Evolutionary conservation across 2,329 filamentous ascomycete genomes (phyloP), one percentile per base, ranked within the genome.

Genomic region (Proliferodiscus dingleyae): DNA sequence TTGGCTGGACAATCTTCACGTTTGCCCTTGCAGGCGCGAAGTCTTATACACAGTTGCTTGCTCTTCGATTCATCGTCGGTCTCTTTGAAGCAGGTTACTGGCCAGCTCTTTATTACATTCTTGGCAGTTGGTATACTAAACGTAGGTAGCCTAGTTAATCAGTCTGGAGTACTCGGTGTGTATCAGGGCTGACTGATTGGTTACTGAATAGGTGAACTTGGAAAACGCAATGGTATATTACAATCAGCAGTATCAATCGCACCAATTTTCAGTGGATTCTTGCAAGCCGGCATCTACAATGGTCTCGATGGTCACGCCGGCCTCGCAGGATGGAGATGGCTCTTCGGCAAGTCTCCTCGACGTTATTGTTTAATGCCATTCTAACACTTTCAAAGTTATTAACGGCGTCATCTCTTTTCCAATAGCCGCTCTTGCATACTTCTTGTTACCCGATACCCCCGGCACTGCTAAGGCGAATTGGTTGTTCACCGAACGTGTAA

Each of bases 191-290:
- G 9, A 15, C 30, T 33, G n/a, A 33, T 15, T 10, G 13, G 9
- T 15, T 7, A 33, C 30, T 7, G n/a, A 15, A 37, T 23, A 36
- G 45, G 34, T 19, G 77, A 81, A 59, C 71, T 81, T 0, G 78
- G 75, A 3, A 81, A 81, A 60, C 70, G 78, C 4, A 75, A 69
- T 22, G 77, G 74, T 7, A 72, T 82, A 37, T 80, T 81, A 58
- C 78, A 75, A 1, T 71, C 74, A 2, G 75, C 72, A 2, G 77
- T 75, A 0, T 66, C 79, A 3, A 75, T 73, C 0, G 78, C 77
- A 0, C 78, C 72, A 0, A 74, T 81, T 69, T 75, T 82, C 40
- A 71, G 72, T n/a, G 78, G 78, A 2, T 78, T 80, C 59, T 73
- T 83, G 48, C 77, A 81, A 59, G 74, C 71, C 0, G 53, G 43